A percentile compares a stretch with the other conserved stretches of the same genome.
phyloP scores from a whole-genome alignment of 139 green algal genomes.

The Chlorella sorokiniana region DNA sequence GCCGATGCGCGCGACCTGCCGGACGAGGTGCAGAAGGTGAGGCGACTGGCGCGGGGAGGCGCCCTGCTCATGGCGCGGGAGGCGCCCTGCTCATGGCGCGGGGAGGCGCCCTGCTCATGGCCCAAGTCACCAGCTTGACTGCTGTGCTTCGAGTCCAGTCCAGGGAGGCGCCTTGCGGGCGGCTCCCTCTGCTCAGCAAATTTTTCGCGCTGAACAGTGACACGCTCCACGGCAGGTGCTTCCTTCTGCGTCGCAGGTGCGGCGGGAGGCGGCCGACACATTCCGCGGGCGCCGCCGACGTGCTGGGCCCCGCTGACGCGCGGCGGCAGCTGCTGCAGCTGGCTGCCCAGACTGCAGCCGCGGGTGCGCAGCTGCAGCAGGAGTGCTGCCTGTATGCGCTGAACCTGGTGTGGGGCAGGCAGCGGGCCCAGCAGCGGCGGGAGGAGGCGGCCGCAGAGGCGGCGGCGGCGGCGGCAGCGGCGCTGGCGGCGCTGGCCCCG shows the following conservation, averaged over 20 bases:
- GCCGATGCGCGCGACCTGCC: constrained; percentile 69
- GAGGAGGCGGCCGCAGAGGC: neutral
- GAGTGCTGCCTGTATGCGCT: constrained; percentile 65
- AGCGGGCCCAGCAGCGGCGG: constrained; percentile 34
- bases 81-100: no score
- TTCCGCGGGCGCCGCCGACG: constrained; percentile 38
- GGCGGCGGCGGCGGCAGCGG: neutral
- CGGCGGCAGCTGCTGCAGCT: constrained; percentile 31
- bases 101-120: no score
- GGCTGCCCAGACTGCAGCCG: neutral
- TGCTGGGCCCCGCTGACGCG: constrained; percentile 11
- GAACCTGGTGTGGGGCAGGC: constrained; percentile 60
- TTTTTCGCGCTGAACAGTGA: no score
- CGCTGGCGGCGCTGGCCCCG: neutral
- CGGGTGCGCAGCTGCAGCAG: constrained; percentile 19
- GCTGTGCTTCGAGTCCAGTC: no score
- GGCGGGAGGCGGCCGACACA: constrained; percentile 54
- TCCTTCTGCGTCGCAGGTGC: constrained; percentile 48
- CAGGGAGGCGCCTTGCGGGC: no score
- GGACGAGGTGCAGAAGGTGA: constrained; percentile 55
- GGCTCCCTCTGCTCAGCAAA: no score
- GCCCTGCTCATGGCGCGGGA: no score
- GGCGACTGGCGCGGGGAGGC: no score
- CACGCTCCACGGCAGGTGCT: no score
- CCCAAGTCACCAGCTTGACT: no score